Evolutionary conservation across 768 basidiomycete genomes (phyloP).

Genomic region (Russula dissimulans): DNA sequence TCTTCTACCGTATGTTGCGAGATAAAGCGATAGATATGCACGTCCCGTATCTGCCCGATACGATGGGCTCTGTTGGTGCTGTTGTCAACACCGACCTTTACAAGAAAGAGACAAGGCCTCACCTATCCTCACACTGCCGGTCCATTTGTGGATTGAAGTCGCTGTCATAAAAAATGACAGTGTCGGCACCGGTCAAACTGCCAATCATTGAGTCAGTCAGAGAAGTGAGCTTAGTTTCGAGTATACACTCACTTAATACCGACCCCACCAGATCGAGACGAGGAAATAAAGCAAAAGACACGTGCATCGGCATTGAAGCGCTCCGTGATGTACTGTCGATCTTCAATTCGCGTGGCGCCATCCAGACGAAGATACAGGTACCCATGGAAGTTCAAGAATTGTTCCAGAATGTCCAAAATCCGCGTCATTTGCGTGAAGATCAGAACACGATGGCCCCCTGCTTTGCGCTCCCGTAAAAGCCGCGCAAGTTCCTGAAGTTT

Average conservation of each 20-base stretch:
- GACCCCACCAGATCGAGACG: slow-evolving; percentile 73
- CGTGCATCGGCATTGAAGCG: slow-evolving; percentile 71
- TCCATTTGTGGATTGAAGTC: slow-evolving; percentile 99
- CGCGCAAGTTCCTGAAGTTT: slow-evolving; percentile 81
- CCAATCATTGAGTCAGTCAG: slow-evolving; percentile 17
- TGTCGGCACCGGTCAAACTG: slow-evolving; percentile 82
- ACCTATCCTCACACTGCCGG: slow-evolving; percentile 90
- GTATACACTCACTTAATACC: slow-evolving; percentile 77
- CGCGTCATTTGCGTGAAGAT: slow-evolving; percentile 98
- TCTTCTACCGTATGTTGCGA: slow-evolving; percentile 89
- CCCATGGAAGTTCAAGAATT: slow-evolving; percentile 86
- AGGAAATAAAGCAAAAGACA: slow-evolving; percentile 83
- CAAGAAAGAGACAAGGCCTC: slow-evolving; percentile 19
- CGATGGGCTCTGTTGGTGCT: slow-evolving; percentile 67
- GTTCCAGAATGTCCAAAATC: slow-evolving; percentile 89
- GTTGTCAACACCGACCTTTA: slow-evolving; percentile 3
- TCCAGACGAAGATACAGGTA: slow-evolving; percentile 92
- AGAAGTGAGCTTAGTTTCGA: background rate
- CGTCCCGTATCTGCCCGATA: slow-evolving; percentile 95
- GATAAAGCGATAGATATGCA: slow-evolving; percentile 93
- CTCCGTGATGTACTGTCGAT: slow-evolving; percentile 86
- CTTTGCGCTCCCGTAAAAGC: slow-evolving; percentile 75
- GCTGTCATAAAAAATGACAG: slow-evolving; percentile 95
- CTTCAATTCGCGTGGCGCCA: slow-evolving; percentile 92
- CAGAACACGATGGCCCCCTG: slow-evolving; percentile 79